Evolutionary conservation across 208 protist species (phyloP), one percentile per base, ranked within the genome.

Genomic region (Leishmania arabica): DNA sequence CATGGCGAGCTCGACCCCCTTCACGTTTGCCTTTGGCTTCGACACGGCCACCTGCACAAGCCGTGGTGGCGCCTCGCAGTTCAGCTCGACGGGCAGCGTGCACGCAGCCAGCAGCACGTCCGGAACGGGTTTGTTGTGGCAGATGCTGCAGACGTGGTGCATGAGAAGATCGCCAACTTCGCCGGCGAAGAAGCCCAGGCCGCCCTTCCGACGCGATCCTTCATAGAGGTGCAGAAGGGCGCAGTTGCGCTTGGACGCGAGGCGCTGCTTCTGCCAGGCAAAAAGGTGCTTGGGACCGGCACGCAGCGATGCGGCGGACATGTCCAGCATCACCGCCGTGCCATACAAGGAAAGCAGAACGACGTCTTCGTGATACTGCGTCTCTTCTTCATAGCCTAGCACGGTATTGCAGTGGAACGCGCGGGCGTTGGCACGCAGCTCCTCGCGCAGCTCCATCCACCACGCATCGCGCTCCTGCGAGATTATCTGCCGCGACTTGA

Each of bases 381-480:
- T 90, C 68, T 92, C 86, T 81, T 98, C 96, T 75, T 96, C 90
- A 85, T 98, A 98, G 65, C 94, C 95, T 8, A 98, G 81, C 49
- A 98, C 91, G 2, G 92, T 93, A 79, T 97, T 97, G 84, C 96
- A 98, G 85, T 96, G 87, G 71, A 98, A 95, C 27, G 91, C 90
- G 53, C 92, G 89, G 31, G 95, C 94, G 84, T 98, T 97, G 37
- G 92, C 89, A 45, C 90, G 91, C 21, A 98, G 90, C 86, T 98
- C 95, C 80, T 98, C 90, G 45, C 96, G 90, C 82, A 98, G 82
- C 85, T 98, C 95, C 90, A 96, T 96, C 95, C 96, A 98, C 95
- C 96, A 98, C 77, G 89, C 89, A 75, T 98, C 96, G 47, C 93
- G 91, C 79, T 98, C 93, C 79, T 97, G 94, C 49, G 91, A 92